phyloP scores from a whole-genome alignment of 495 filamentous ascomycete genomes.

The Penicillium psychrofluorescens region DNA sequence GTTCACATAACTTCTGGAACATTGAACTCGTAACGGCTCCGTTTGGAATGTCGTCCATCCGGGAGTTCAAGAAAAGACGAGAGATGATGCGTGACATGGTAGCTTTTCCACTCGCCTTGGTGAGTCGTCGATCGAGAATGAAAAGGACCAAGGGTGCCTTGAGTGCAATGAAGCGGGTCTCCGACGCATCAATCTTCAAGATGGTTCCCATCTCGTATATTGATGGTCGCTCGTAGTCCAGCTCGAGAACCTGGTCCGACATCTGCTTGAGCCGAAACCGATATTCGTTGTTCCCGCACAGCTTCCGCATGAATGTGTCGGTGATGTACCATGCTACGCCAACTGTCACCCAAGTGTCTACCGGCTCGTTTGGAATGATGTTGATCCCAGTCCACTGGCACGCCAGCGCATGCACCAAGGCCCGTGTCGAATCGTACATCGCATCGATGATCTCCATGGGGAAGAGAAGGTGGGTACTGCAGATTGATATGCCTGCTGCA shows the following conservation, averaged over 20 bases:
- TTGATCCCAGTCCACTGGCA: constrained; percentile 90
- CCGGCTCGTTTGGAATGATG: constrained; percentile 68
- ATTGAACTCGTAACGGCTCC: constrained; percentile 63
- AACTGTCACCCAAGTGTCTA: constrained; percentile 87
- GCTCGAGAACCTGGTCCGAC: constrained; percentile 71
- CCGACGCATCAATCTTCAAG: constrained; percentile 70
- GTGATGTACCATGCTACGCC: constrained; percentile 92
- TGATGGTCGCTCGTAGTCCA: constrained; percentile 77
- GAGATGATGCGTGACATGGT: constrained; percentile 81
- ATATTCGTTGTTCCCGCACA: constrained; percentile 93
- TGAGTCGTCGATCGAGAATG: constrained; percentile 82
- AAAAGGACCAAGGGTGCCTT: constrained; percentile 90
- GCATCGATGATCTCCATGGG: constrained; percentile 74
- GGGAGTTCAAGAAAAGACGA: constrained; percentile 70
- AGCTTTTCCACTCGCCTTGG: constrained; percentile 75
- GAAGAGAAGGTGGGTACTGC: constrained; percentile 79
- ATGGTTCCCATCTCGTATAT: constrained; percentile 71
- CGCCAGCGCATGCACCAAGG: constrained; percentile 75
- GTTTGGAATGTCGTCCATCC: constrained; percentile 66
- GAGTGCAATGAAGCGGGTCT: constrained; percentile 81
- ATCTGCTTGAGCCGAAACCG: constrained; percentile 82
- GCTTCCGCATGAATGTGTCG: constrained; percentile 76
- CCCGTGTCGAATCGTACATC: constrained; percentile 68
- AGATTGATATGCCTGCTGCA: constrained; percentile 77
- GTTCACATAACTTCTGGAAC: constrained; percentile 79